Evolutionary conservation across 768 basidiomycete genomes (phyloP).

Genomic region (Suillus subaureus): DNA sequence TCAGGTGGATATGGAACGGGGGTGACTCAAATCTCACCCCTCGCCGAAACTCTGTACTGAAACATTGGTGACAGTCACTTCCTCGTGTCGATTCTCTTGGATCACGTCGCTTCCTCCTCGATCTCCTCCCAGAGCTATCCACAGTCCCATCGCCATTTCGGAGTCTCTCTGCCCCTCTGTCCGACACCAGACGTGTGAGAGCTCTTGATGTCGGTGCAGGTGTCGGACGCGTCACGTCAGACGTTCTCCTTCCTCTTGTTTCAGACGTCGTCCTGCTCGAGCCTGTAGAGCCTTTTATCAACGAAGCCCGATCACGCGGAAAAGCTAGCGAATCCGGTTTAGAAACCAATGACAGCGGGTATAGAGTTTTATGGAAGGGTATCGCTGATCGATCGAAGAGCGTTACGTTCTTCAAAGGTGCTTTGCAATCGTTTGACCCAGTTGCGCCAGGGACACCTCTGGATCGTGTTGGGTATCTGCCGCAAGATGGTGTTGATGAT

Average conservation of each 20-base stretch:
- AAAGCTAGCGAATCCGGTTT: conserved; percentile 30
- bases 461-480: conserved; percentile 69
- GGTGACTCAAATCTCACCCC: conserved; percentile 33
- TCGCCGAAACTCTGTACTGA: neutral
- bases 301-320: conserved; percentile 59
- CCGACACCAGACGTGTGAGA: conserved; percentile 48
- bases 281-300: conserved; percentile 79
- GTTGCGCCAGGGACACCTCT: conserved; percentile 46
- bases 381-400: conserved; percentile 64
- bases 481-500: conserved; percentile 51
- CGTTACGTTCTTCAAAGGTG: conserved; percentile 77
- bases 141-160: conserved; percentile 74
- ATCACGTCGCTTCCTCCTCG: conserved; percentile 84
- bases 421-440: conserved; percentile 84
- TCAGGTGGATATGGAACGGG: conserved; percentile 59
- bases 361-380: conserved; percentile 59
- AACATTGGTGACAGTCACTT: conserved; percentile 57
- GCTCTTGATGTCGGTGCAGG: conserved; percentile 95
- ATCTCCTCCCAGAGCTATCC: conserved; percentile 78
- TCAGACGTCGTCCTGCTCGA: conserved; percentile 89
- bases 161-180: conserved; percentile 39
- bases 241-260: conserved; percentile 88
- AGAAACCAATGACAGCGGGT: conserved; percentile 35
- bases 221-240: conserved; percentile 87
- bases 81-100: conserved; percentile 90